Evolutionary conservation across 73 alveolate species (phyloP).

Genomic region (Paraurostyla sp.): DNA sequence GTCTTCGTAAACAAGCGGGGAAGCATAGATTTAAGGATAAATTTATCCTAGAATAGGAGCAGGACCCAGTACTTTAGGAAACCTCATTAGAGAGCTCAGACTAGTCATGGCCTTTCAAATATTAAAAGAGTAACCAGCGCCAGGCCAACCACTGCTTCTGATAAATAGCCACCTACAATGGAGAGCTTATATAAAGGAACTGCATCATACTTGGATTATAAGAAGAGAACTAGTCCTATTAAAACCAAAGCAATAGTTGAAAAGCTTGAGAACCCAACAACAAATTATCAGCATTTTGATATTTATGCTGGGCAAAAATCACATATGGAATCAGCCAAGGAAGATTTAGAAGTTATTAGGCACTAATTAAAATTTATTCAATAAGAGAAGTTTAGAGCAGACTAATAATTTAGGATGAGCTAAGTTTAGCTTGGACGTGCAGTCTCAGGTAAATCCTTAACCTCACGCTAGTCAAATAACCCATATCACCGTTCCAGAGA

Average conservation of each 20-base stretch:
- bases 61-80: no score
- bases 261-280: neutral
- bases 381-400: neutral
- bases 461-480: no score
- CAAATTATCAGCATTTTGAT: no score
- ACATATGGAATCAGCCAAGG: neutral
- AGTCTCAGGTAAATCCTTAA: neutral
- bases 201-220: slow-evolving; percentile 15
- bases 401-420: neutral
- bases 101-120: neutral
- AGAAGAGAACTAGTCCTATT: slow-evolving; percentile 15
- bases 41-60: no score
- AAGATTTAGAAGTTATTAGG: neutral
- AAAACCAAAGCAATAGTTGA: neutral
- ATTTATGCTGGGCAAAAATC: neutral
- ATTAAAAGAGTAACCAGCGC: neutral
- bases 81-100: neutral
- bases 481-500: neutral
- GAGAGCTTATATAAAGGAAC: slow-evolving; percentile 10
- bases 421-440: no score
- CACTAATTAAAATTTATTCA: neutral
- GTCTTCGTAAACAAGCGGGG: neutral
- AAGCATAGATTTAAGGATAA: neutral
- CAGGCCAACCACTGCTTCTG: slow-evolving; percentile 15
- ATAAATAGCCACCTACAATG: neutral